Percentiles rank a stretch among this genome's conserved stretches.
Conservation (phyloP, 805 yeast genomes). For the Komagataella populi region DNA sequence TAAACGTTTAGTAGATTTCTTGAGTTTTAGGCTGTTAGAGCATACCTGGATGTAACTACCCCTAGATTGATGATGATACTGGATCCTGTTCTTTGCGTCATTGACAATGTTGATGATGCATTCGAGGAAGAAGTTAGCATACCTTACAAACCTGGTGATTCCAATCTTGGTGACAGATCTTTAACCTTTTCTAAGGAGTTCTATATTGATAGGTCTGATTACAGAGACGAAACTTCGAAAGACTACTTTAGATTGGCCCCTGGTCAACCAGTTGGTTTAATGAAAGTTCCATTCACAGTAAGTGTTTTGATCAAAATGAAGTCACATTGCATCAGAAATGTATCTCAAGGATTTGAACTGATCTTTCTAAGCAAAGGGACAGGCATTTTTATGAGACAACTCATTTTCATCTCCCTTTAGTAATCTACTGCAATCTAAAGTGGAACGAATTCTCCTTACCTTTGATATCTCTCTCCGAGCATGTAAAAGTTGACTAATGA, state of each 20-base stretch:
- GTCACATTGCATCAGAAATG: too few relatives aligned
- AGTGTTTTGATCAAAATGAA: background rate
- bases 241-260: constrained; percentile 93
- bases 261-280: constrained; percentile 86
- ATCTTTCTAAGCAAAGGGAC: too few relatives aligned
- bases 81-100: constrained; percentile 71
- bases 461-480: too few relatives aligned
- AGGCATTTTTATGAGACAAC: too few relatives aligned
- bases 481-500: too few relatives aligned
- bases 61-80: constrained; percentile 91
- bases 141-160: constrained; percentile 83
- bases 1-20: background rate
- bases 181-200: constrained; percentile 67
- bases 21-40: constrained; percentile 42
- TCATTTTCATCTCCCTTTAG: too few relatives aligned
- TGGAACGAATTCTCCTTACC: too few relatives aligned
- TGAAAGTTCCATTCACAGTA: constrained; percentile 80
- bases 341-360: too few relatives aligned
- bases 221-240: constrained; percentile 46
- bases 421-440: too few relatives aligned
- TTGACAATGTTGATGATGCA: constrained; percentile 72
- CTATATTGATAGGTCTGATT: constrained; percentile 83
- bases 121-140: constrained; percentile 56
- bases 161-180: constrained; percentile 60
- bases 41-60: constrained; percentile 76